Percentiles rank a stretch among this genome's conserved stretches.
Conservation (phyloP, 164 flowering plant species). For the Aristolochia fimbriata region DNA sequence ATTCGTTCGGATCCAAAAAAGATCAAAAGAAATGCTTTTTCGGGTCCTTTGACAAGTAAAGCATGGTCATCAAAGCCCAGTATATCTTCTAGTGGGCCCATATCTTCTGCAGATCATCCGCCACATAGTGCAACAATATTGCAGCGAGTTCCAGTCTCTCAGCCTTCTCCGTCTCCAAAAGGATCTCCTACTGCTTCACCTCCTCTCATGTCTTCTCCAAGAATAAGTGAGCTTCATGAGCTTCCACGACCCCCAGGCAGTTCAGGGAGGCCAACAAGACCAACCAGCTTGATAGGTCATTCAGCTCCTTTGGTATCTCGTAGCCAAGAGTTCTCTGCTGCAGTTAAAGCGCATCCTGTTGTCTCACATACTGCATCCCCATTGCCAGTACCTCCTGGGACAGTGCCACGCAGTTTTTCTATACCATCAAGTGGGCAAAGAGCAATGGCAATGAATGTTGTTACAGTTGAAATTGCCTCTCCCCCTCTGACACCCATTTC, state of each 20-base stretch:
- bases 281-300: slow-evolving; percentile 34
- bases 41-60: slow-evolving; percentile 64
- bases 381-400: slow-evolving; percentile 58
- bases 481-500: slow-evolving; percentile 83
- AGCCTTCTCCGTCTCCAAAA: slow-evolving; percentile 40
- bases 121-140: slow-evolving; percentile 12
- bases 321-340: slow-evolving; percentile 24
- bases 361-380: slow-evolving; percentile 43
- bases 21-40: slow-evolving; percentile 51
- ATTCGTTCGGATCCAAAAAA: slow-evolving; percentile 39
- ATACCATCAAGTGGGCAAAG: slow-evolving; percentile 75
- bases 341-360: slow-evolving; percentile 24
- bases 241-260: slow-evolving; percentile 79
- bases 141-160: slow-evolving; percentile 26
- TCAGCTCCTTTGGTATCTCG: slow-evolving; percentile 61
- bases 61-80: slow-evolving; percentile 29
- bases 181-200: slow-evolving; percentile 55
- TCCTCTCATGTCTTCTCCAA: slow-evolving; percentile 54
- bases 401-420: slow-evolving; percentile 67
- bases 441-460: slow-evolving; percentile 36
- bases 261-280: slow-evolving; percentile 14
- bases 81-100: slow-evolving; percentile 38
- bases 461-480: slow-evolving; percentile 36
- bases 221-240: slow-evolving; percentile 89
- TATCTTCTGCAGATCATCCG: slow-evolving; percentile 24